Evolutionary conservation across 228 moss, liverwort and hornwort genomes (phyloP).

Genomic region (Sphagnum magellanicum): DNA sequence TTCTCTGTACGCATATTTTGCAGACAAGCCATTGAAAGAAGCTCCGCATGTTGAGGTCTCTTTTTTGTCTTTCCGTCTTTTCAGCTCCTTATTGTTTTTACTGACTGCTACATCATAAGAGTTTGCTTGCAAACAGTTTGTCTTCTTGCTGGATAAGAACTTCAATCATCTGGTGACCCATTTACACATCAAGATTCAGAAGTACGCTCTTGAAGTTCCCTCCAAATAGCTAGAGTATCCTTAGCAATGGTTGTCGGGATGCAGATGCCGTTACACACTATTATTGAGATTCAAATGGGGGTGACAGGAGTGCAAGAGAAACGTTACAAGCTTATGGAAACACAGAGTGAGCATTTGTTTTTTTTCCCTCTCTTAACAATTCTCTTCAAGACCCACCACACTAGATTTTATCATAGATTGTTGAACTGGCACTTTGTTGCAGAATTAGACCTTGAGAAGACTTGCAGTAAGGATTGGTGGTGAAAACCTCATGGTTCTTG

Average conservation of each 20-base stretch:
- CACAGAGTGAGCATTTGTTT: slow-evolving; percentile 28
- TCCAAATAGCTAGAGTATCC: background rate
- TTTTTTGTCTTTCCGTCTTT: background rate
- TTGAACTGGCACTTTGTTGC: background rate
- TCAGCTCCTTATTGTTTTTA: background rate
- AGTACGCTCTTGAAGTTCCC: background rate
- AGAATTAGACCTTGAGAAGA: background rate
- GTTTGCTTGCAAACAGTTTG: background rate
- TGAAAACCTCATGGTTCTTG: background rate
- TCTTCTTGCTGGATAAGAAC: background rate
- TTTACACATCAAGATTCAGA: background rate
- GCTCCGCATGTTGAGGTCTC: slow-evolving; percentile 87
- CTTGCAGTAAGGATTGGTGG: background rate
- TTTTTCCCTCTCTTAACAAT: background rate
- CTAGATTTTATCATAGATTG: background rate
- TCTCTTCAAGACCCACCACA: background rate
- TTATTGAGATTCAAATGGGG: slow-evolving; percentile 98
- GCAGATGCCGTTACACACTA: slow-evolving; percentile 96
- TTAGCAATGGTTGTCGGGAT: slow-evolving; percentile 11
- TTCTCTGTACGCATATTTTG: slow-evolving; percentile 87
- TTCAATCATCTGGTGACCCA: background rate
- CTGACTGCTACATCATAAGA: background rate
- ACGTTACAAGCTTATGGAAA: slow-evolving; percentile 97
- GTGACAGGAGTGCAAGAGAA: slow-evolving; percentile 95
- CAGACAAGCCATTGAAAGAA: slow-evolving; percentile 89